These are phyloP conservation scores for Aureobasidium sp. DNA, from an alignment of 2,329 filamentous ascomycete genomes.

Conservation along the genomic window DNA sequence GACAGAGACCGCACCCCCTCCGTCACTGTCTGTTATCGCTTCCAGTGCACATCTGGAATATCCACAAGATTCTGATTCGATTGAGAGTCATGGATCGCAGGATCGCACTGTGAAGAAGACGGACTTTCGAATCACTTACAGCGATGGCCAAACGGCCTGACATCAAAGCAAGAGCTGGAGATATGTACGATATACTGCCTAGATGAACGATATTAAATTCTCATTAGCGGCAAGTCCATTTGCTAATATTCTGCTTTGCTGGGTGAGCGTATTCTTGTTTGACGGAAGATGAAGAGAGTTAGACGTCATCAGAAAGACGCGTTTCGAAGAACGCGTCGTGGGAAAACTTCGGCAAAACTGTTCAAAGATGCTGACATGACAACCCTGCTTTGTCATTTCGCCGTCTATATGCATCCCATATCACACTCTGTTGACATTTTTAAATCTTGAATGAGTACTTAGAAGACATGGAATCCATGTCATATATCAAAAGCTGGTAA, in stretches of 20 bases:
- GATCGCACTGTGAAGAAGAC: neutral
- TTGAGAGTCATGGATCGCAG: neutral
- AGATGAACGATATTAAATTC: too few relatives aligned
- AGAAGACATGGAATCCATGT: too few relatives aligned
- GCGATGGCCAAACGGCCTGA: neutral
- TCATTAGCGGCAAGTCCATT: neutral
- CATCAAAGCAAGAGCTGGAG: neutral
- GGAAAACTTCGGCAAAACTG: neutral
- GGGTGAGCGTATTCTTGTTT: neutral
- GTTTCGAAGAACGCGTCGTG: neutral
- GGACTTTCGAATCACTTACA: neutral
- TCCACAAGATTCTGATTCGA: neutral
- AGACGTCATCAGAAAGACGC: neutral
- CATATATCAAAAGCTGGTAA: too few relatives aligned
- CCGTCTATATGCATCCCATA: neutral
- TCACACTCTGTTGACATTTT: neutral
- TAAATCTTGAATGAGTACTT: too few relatives aligned
- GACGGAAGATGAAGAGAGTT: neutral
- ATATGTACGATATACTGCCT: neutral
- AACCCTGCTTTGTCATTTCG: neutral
- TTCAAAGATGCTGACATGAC: neutral
- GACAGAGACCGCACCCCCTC: neutral
- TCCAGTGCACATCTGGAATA: neutral
- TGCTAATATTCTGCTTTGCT: neutral
- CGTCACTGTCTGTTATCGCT: neutral